These are phyloP conservation scores for Dactylonectria macrodidyma DNA, from an alignment of 2,329 filamentous ascomycete species.

Conservation along the genomic window DNA sequence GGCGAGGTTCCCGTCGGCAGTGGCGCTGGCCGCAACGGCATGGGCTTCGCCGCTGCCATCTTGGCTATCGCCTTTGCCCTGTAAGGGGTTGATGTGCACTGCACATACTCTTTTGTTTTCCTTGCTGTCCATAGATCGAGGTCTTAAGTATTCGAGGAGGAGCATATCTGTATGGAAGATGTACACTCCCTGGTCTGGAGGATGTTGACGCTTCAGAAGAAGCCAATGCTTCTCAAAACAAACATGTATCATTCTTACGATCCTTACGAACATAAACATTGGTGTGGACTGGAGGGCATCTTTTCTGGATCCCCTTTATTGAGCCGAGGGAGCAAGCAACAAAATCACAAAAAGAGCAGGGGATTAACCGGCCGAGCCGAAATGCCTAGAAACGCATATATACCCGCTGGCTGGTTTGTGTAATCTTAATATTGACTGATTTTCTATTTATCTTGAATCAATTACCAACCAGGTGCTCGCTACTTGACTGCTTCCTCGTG, in stretches of 20 bases:
- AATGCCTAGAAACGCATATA: constrained; percentile 49
- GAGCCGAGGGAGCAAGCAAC: constrained; percentile 38
- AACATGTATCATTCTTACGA: constrained; percentile 68
- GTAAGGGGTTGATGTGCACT: constrained; percentile 54
- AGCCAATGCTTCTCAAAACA: constrained; percentile 35
- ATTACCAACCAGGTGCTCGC: constrained; percentile 33
- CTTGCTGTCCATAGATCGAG: constrained; percentile 47
- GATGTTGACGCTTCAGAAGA: constrained; percentile 31
- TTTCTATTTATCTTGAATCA: constrained; percentile 40
- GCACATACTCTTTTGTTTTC: constrained; percentile 42
- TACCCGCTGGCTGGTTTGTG: constrained; percentile 53
- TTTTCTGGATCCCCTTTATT: constrained; percentile 35
- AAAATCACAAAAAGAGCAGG: constrained; percentile 41
- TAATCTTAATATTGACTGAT: constrained; percentile 52
- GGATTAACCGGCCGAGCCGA: constrained; percentile 45
- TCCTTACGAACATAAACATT: constrained; percentile 66
- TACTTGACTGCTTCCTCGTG: neutral
- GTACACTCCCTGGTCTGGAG: constrained; percentile 42
- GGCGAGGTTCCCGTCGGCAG: constrained; percentile 55
- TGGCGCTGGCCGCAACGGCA: constrained; percentile 58
- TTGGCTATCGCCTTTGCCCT: constrained; percentile 63
- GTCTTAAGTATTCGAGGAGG: constrained; percentile 46
- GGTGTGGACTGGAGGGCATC: constrained; percentile 45
- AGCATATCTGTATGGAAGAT: constrained; percentile 43
- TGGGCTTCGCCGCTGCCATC: constrained; percentile 63